Evolutionary conservation across 805 yeast species (phyloP), one percentile per base, ranked within the genome.

Genomic region (Candida tibetensis): DNA sequence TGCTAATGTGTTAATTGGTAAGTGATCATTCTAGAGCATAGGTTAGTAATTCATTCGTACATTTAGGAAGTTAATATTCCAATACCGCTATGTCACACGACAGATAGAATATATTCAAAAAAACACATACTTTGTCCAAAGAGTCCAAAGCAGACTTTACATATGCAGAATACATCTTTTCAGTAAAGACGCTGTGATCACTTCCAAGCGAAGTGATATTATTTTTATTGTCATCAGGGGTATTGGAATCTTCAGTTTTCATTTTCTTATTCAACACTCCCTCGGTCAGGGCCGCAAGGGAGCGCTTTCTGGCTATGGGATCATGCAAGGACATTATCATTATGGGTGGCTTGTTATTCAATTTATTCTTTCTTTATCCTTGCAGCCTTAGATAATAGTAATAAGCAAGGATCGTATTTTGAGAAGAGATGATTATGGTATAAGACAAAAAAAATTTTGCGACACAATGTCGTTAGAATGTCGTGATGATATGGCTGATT

Each of bases 71-170:
- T n/a, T n/a, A n/a, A n/a, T n/a, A n/a, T n/a, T n/a, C n/a, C n/a
- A n/a, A n/a, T n/a, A n/a, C n/a, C n/a, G n/a, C n/a, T n/a, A n/a
- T n/a, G n/a, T 15, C 29, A 17, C 26, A 10, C n/a, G 21, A 25
- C 29, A 32, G 35, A 17, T 17, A 45, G 37, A 17, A 16, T 37
- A 30, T 31, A 17, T n/a, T 14, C 17, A 14, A 30, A 41, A 30
- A 28, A 36, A 39, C 37, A 62, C 69, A 48, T 64, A 65, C 69
- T 66, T 72, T 75, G 40, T 82, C 89, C 51, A 85, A 65, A 37
- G 82, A 75, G 34, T 80, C 85, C 46, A 87, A 62, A 21, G 91
- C 93, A 37, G 85, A 72, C 47, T 73, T 72, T 25, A 85, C 78
- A 52, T 74, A 74, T 31, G 66, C 54, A 21, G 61, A 42, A 51